Evolutionary conservation across 1,284 basidiomycete genomes (phyloP).

Genomic region (Thecaphora thlaspeos): DNA sequence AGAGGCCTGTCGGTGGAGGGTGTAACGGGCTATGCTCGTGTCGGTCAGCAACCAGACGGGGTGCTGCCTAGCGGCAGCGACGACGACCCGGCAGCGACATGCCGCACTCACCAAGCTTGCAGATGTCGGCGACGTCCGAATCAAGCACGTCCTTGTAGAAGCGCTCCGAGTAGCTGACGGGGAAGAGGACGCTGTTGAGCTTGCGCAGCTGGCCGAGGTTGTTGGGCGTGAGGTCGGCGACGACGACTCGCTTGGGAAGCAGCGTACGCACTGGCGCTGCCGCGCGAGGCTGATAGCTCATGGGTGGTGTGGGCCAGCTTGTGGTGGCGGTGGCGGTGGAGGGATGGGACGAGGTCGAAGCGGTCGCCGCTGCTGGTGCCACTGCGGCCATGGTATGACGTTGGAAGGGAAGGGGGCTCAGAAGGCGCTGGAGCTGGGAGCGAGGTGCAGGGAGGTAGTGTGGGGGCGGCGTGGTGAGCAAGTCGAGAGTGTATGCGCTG

Average conservation of each 20-base stretch:
- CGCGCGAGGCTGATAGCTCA: constrained; percentile 33
- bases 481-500: no score
- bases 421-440: no score
- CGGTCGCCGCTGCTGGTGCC: neutral
- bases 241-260: constrained; percentile 28
- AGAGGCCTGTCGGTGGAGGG: constrained; percentile 53
- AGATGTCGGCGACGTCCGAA: constrained; percentile 39
- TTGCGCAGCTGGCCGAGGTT: constrained; percentile 55
- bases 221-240: constrained; percentile 52
- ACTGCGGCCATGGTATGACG: neutral
- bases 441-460: no score
- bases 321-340: constrained; percentile 10
- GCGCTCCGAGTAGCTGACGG: constrained; percentile 48
- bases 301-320: constrained; percentile 30
- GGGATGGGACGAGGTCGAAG: constrained; percentile 4
- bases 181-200: constrained; percentile 54
- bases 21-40: no score
- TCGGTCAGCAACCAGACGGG: no score
- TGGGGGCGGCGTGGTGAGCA: no score
- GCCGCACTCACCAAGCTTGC: constrained; percentile 41
- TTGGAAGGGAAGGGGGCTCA: no score
- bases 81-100: no score
- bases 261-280: constrained; percentile 27
- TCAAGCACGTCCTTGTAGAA: constrained; percentile 52
- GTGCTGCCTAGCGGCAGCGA: no score